Base-by-base conservation (phyloP, 441 rosid genomes). In the Euphorbia celastroides region DNA sequence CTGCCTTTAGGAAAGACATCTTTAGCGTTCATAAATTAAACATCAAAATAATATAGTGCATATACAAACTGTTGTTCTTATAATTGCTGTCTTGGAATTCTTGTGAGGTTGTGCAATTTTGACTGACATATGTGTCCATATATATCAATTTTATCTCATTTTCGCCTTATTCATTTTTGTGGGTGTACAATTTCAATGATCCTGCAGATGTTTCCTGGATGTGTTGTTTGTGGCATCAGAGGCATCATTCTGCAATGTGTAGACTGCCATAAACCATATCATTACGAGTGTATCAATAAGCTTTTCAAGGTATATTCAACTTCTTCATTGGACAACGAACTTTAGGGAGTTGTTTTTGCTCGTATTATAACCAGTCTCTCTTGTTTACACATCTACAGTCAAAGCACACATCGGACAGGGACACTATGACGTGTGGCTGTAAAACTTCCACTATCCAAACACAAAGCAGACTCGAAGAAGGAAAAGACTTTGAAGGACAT, bases 351-450 rank as follows among this genome's bases (percentile, higher is more conserved):
- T 34, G 23, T 36, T 19, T 22, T 59, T 65, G 28, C 31, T 28
- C 19, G 30, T 3, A 36, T 12, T 26, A 12, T 16, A 12, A 34
- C 48, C 71, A 60, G 20, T 62, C 60, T 62, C n/a, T 36, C 59
- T 59, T 71, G 60, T 6, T 36, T 57, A 64, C 34, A 22, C 65
- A n/a, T 31, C 62, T 30, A 34, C 30, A 64, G 60, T 48, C 73
- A 68, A 64, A 69, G 80, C 60, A 58, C 62, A 36, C 42, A 23
- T 58, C 19, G 25, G 46, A 56, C 52, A 57, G 69, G 34, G 70
- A 71, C 67, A 74, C 38, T 30, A 64, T 62, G 44, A 65, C 64
- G 55, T 70, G 77, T 60, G 68, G 74, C 56, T 76, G 72, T 68
- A 66, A 70, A 52, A 57, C 58, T 36, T 72, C 73, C 65, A 70